Evolutionary conservation across 2,329 filamentous ascomycete species (phyloP), one percentile per base, ranked within the genome.

Genomic region (Venturia asperata): DNA sequence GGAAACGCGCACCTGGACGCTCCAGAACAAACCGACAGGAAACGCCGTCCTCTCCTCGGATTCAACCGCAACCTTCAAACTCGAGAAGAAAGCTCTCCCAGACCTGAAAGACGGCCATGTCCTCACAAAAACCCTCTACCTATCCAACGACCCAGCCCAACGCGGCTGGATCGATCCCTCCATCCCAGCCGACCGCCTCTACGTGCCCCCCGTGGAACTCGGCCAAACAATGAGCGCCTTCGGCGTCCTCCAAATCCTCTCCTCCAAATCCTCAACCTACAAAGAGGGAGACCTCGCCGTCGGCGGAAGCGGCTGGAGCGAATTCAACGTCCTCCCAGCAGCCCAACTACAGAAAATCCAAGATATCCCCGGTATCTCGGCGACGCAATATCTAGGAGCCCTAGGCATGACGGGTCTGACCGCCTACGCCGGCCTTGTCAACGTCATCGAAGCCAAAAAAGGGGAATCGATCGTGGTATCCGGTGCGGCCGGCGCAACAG

Each of bases 111-210:
- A 75, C 11, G 71, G 76, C 65, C 74, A 83, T 71, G 72, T 80
- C 66, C 76, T 83, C 24, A 67, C 82, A 64, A 80, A 82, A 71
- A 71, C 73, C 1, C 69, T 78, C 21, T 81, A 76, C 70, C 70
- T 82, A 62, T 82, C 80, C 67, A 83, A 83, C 67, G 81, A 83
- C 71, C 81, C 82, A 0, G 81, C 80, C 3, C 80, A 83, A 69
- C 77, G 81, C 64, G 76, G 74, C 56, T 82, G 80, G 80, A 82
- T 83, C 67, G 74, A 79, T 66, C 70, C 74, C 30, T 70, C 69
- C 64, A 70, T 73, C 17, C 72, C 77, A 55, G 72, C 77, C 1
- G 76, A 76, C 37, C 77, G 81, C 47, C 73, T 81, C 7, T 83
- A 83, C 70, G 71, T 76, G 0, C 71, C 74, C 0, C 80, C 80